Evolutionary conservation across 2,329 filamentous ascomycete genomes (phyloP).

Genomic region (Calonectria pauciramosa): DNA sequence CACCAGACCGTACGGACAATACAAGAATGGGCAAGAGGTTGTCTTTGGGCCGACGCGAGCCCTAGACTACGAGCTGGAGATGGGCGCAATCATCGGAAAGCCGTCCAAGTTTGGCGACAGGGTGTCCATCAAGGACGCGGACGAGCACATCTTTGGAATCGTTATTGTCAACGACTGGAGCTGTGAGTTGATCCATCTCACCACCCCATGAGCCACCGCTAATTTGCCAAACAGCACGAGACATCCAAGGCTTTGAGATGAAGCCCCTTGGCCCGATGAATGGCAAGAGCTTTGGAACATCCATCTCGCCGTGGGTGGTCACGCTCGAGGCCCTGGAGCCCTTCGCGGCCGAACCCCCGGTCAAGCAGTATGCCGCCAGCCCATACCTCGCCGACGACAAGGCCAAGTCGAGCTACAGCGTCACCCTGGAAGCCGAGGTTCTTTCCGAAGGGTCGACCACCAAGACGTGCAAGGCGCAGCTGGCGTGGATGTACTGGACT

Average conservation of each 20-base stretch:
- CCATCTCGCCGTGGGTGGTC: constrained; percentile 73
- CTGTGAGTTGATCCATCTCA: constrained; percentile 56
- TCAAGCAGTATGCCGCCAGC: constrained; percentile 7
- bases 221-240: constrained; percentile 57
- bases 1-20: constrained; percentile 61
- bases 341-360: constrained; percentile 56
- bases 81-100: constrained; percentile 61
- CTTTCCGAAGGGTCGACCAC: constrained; percentile 29
- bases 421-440: constrained; percentile 48
- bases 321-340: constrained; percentile 72
- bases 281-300: constrained; percentile 71
- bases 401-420: constrained; percentile 52
- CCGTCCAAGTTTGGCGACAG: constrained; percentile 51
- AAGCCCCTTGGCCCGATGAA: constrained; percentile 72
- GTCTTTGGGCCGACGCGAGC: constrained; percentile 48
- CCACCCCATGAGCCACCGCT: constrained; percentile 18
- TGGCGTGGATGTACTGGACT: constrained; percentile 53
- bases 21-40: constrained; percentile 38
- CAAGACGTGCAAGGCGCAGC: constrained; percentile 3
- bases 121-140: constrained; percentile 60
- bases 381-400: constrained; percentile 51
- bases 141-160: constrained; percentile 74
- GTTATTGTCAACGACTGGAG: constrained; percentile 75
- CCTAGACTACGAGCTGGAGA: constrained; percentile 60
- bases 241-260: constrained; percentile 75